phyloP scores from a whole-genome alignment of 257 asterid genomes.

The Ilex aquifolium region DNA sequence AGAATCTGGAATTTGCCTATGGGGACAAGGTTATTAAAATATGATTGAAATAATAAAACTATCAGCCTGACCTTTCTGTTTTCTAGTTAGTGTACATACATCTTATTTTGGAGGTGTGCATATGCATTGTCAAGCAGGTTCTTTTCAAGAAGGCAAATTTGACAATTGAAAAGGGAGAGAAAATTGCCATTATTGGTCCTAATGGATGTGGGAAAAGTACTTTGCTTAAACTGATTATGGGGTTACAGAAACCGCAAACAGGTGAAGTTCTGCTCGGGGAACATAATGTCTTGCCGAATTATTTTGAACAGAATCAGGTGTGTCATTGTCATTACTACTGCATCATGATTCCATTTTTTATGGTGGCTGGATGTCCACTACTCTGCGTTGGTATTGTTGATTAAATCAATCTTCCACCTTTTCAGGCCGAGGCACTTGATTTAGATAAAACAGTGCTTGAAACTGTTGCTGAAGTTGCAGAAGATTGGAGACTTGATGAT shows the following conservation, averaged over 20 bases:
- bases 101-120: background rate
- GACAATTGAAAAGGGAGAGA: conserved; percentile 84
- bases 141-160: conserved; percentile 76
- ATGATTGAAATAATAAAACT: background rate
- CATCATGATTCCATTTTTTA: background rate
- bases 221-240: conserved; percentile 88
- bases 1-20: conserved; percentile 65
- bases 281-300: conserved; percentile 88
- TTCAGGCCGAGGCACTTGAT: conserved; percentile 97
- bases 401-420: conserved; percentile 3
- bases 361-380: background rate
- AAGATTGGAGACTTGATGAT: conserved; percentile 94
- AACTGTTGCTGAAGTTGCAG: conserved; percentile 95
- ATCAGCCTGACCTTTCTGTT: too few species aligned
- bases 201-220: conserved; percentile 99
- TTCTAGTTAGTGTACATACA: too few species aligned
- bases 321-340: conserved; percentile 4
- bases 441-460: conserved; percentile 60
- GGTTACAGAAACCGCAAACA: conserved; percentile 50
- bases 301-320: conserved; percentile 99
- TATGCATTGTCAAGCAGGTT: conserved; percentile 39
- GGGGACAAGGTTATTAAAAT: conserved; percentile 67
- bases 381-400: background rate
- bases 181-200: conserved; percentile 96
- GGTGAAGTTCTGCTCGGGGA: conserved; percentile 90